Evolutionary conservation across 345 rosid genomes (phyloP).

Genomic region (Cardamine occulta): DNA sequence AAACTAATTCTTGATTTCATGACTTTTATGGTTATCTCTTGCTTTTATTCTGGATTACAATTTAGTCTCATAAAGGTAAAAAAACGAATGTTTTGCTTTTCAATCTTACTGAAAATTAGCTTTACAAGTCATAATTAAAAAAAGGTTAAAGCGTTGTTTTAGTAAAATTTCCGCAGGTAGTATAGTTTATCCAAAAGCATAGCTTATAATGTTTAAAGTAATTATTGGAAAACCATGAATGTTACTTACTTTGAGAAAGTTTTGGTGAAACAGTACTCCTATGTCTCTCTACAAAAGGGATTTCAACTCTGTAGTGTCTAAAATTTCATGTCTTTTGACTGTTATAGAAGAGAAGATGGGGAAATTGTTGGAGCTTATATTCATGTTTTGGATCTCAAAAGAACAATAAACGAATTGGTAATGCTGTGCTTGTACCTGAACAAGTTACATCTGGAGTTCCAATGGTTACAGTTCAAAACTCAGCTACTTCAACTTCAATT

Average conservation of each 20-base stretch:
- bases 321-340: slow-evolving; percentile 28
- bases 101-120: slow-evolving; percentile 11
- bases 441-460: slow-evolving; percentile 51
- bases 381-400: slow-evolving; percentile 84
- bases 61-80: slow-evolving; percentile 18
- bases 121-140: slow-evolving; percentile 41
- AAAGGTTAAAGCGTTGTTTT: slow-evolving; percentile 7
- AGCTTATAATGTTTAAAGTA: background rate
- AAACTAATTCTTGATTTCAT: slow-evolving; percentile 7
- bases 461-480: slow-evolving; percentile 48
- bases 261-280: slow-evolving; percentile 6
- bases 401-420: slow-evolving; percentile 75
- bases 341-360: slow-evolving; percentile 82
- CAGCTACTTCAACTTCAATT: slow-evolving; percentile 51
- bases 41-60: background rate
- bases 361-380: slow-evolving; percentile 75
- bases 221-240: background rate
- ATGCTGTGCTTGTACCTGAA: slow-evolving; percentile 82
- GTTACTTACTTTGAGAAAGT: background rate
- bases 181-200: slow-evolving; percentile 13
- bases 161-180: slow-evolving; percentile 18
- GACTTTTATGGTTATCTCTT: slow-evolving; percentile 5
- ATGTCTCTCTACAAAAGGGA: slow-evolving; percentile 5
- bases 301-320: background rate
- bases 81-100: background rate